Base-by-base conservation (phyloP, 192 early-diverging fungal genomes). In the Ramicandelaber brevisporus region DNA sequence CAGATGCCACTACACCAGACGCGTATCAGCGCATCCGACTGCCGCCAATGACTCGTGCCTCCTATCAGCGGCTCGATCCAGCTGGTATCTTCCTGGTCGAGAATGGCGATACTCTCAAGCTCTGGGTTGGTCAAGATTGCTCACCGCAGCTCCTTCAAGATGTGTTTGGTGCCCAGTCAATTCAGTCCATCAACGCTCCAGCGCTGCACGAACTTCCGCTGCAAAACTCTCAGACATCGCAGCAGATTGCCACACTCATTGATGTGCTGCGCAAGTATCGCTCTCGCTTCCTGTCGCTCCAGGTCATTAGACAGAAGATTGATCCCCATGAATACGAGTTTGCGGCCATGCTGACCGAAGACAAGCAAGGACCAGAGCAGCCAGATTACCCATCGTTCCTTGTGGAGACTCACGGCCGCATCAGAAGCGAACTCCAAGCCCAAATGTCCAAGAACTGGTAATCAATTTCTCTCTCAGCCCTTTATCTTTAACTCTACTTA, bases 41-140 rank as follows among this genome's bases (percentile, higher is more conserved):
- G 16, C 82, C 85, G 9, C 38, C 60, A 1, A 29, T 57, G 30
- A 40, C 79, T 13, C 61, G 92, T 4, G 63, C 62, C 8, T 90
- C 85, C 0, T 73, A 69, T 36, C 55, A 66, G 20, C 61, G 82
- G 20, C 41, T 98, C 14, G 64, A 81, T 25, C 51, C 63, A 0
- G 41, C 46, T 5, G 87, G 87, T 2, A 70, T 71, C 2, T 98
- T 87, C 44, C 22, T 93, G 18, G 38, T 90, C 27, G 84, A 88
- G 47, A 85, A 82, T 38, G 71, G 78, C 5, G 60, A 76, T 29
- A 36, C 42, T 26, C 39, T 86, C 48, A 65, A 61, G 30, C 45
- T 92, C n/a, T 98, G 85, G 84, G 37, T 98, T 11, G 92, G 92
- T 3, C 57, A 68, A 4, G 55, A 81, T 34, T 34, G 66, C 8